Evolutionary conservation across 2,329 filamentous ascomycete species (phyloP).

Genomic region (Thelonectria rubi): DNA sequence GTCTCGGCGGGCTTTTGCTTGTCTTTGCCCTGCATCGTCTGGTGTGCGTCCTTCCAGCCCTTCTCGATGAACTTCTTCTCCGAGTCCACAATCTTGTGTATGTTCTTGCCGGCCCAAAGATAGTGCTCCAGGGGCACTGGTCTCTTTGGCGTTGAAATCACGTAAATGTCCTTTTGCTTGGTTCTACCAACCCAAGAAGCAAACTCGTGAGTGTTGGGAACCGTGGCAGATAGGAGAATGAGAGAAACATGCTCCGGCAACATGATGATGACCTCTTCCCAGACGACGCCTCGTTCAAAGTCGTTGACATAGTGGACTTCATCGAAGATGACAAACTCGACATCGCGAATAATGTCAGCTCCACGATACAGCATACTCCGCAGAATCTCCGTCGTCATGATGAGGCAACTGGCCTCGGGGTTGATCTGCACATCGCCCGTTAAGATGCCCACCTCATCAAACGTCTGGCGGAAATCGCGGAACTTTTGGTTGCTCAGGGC

Average conservation of each 20-base stretch:
- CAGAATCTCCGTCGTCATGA: conserved; percentile 99
- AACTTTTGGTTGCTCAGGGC: conserved; percentile 99
- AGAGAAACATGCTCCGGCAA: conserved; percentile 95
- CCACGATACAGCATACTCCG: conserved; percentile 98
- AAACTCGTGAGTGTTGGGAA: conserved; percentile 97
- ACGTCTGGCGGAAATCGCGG: conserved; percentile 87
- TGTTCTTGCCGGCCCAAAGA: conserved; percentile 91
- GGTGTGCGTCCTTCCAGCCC: conserved; percentile 94
- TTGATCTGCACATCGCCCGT: conserved; percentile 99
- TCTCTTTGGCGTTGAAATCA: conserved; percentile 95
- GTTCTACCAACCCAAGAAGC: conserved; percentile 98
- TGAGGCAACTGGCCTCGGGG: conserved; percentile 95
- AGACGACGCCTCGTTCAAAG: conserved; percentile 92
- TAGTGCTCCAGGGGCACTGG: conserved; percentile 96
- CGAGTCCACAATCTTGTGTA: conserved; percentile 92
- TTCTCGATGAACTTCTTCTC: conserved; percentile 92
- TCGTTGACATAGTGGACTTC: conserved; percentile 99
- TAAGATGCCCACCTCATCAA: conserved; percentile 95
- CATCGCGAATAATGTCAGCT: conserved; percentile 93
- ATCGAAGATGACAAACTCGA: conserved; percentile 98
- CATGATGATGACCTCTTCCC: conserved; percentile 99
- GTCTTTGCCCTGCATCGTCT: conserved; percentile 81
- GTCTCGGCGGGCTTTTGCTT: conserved; percentile 65
- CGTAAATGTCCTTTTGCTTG: conserved; percentile 98
- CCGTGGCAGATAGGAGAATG: conserved; percentile 93